Evolutionary conservation across 345 rosid species (phyloP).

Genomic region (Eucalyptus decipiens): DNA sequence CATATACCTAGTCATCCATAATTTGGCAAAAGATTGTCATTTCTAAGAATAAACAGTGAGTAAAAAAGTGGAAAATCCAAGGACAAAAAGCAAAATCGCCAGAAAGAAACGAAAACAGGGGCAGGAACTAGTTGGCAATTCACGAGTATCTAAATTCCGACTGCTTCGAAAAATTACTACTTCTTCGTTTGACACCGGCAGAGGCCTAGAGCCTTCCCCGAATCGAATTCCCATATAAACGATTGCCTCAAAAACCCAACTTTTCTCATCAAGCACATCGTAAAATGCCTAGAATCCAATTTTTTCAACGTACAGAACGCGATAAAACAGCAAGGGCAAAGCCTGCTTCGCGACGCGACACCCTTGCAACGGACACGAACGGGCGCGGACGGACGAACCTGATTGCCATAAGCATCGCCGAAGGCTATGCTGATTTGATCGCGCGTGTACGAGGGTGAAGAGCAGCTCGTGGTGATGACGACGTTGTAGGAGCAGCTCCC

Average conservation of each 20-base stretch:
- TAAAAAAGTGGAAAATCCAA: background rate
- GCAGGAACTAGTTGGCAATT: background rate
- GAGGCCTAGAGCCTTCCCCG: background rate
- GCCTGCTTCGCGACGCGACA: background rate
- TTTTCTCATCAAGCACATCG: background rate
- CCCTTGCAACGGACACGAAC: background rate
- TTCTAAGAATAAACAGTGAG: background rate
- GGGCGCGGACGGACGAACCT: conserved; percentile 22
- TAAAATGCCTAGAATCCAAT: background rate
- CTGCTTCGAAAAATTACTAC: background rate
- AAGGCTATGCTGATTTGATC: conserved; percentile 86
- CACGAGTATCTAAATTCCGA: background rate
- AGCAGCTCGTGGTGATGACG: conserved; percentile 67
- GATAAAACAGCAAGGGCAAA: background rate
- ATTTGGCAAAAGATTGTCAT: background rate
- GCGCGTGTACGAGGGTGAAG: conserved; percentile 60
- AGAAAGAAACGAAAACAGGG: background rate
- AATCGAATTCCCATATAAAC: background rate
- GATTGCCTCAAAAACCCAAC: background rate
- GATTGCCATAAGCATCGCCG: conserved; percentile 91
- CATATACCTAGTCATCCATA: conserved; percentile 38
- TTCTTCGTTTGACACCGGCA: background rate
- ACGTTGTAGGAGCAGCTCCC: conserved; percentile 63
- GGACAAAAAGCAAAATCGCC: background rate
- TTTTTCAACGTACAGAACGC: background rate